These are phyloP conservation scores for Rickenella mellea DNA, from an alignment of 768 basidiomycete genomes.

Conservation along the genomic window DNA sequence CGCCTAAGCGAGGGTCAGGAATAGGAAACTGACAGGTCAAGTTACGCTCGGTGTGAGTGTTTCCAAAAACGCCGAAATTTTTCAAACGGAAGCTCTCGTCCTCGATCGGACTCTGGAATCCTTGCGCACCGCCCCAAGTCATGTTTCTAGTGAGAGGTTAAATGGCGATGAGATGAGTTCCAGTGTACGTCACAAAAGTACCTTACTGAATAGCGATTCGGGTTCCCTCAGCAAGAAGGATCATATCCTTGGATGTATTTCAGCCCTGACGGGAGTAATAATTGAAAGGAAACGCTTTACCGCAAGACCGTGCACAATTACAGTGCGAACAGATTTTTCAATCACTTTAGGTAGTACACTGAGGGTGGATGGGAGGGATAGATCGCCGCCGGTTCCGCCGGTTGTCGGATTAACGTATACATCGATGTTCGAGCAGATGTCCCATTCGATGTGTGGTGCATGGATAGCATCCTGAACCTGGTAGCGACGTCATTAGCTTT, in stretches of 20 bases:
- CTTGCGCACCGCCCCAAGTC: constrained; percentile 25
- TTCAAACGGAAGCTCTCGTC: constrained; percentile 20
- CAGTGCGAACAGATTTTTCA: constrained; percentile 24
- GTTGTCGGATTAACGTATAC: constrained; percentile 20
- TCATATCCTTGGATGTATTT: constrained; percentile 27
- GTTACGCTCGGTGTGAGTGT: constrained; percentile 22
- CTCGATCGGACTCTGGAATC: constrained; percentile 25
- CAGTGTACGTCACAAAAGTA: background rate
- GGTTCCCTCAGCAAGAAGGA: constrained; percentile 25
- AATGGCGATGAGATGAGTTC: background rate
- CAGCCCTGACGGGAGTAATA: background rate
- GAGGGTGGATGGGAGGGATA: constrained; percentile 21
- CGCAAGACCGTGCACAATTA: constrained; percentile 24
- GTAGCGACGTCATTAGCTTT: background rate
- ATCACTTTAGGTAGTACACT: constrained; percentile 27
- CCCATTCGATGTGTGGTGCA: constrained; percentile 25
- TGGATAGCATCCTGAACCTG: constrained; percentile 28
- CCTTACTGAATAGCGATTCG: constrained; percentile 26
- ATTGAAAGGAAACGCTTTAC: constrained; percentile 4
- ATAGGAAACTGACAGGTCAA: constrained; percentile 19
- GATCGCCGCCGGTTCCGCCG: constrained; percentile 17
- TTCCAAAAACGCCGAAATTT: constrained; percentile 22
- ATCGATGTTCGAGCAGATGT: constrained; percentile 13
- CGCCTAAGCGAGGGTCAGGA: background rate
- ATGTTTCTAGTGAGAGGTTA: constrained; percentile 17